Evolutionary conservation across 306 rosid genomes (phyloP), one percentile per base, ranked within the genome.

Genomic region (Corylus americana): DNA sequence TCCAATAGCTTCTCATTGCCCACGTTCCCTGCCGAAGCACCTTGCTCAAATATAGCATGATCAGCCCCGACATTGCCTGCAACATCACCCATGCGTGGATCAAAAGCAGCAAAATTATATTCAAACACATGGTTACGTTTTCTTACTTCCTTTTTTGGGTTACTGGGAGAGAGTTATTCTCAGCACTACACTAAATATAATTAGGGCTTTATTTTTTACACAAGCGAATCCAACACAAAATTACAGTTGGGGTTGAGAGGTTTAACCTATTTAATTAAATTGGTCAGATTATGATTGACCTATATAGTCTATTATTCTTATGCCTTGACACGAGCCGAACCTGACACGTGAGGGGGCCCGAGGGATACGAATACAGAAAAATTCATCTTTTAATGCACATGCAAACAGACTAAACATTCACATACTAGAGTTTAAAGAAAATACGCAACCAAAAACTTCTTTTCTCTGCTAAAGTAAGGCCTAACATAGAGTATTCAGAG

Each of bases 11-110:
- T 86, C 7, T 87, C 91, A 51, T 87, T 91, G 18, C 98, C 98
- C 4, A 94, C 97, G 27, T 94, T 94, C 70, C 97, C 97, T 70
- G 98, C 98, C 8, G 97, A 94, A 76, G 97, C 97, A 49, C 98
- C 98, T 90, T 95, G 98, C 92, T 94, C 97, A 62, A 94, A 94
- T 75, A 92, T 92, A 2, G 98, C 98, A 35, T 86, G 88, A 47
- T 92, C 97, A 49, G 94, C 97, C 76, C 97, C 98, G 54, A 91
- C 98, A 81, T 94, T 94, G 51, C 98, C 98, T 94, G 90, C 79
- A 81, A 84, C 68, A 59, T 1, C 48, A 73, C 18, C 54, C 51
- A 79, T 69, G 58, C 66, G 39, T 72, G 37, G 63, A 18, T 68
- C 27, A 79, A 27, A 8, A 39, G 51, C 50, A 67, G 72, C 29